Evolutionary conservation across 352 stramenopile genomes (phyloP).

Genomic region (Phytophthora lateralis): DNA sequence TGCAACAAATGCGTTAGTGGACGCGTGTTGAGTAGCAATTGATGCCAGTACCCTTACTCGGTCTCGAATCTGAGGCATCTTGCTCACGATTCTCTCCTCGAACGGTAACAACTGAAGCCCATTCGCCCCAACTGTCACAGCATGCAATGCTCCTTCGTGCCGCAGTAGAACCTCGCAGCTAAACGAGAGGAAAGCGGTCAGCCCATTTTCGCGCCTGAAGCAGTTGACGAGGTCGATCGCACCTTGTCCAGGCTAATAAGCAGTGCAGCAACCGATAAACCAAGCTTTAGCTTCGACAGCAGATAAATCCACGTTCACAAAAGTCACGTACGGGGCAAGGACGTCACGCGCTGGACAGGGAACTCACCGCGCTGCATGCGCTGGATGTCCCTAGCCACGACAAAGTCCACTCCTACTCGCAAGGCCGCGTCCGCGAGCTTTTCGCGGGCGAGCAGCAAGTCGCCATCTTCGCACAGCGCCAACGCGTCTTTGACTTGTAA

Average conservation of each 20-base stretch:
- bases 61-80: conserved; percentile 19
- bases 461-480: conserved; percentile 58
- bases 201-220: background rate
- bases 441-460: conserved; percentile 61
- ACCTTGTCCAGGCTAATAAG: conserved; percentile 47
- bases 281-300: conserved; percentile 12
- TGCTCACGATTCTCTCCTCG: conserved; percentile 23
- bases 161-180: conserved; percentile 42
- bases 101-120: conserved; percentile 39
- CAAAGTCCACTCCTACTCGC: conserved; percentile 44
- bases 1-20: conserved; percentile 9
- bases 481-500: conserved; percentile 43
- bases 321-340: conserved; percentile 43
- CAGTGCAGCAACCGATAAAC: background rate
- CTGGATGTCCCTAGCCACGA: conserved; percentile 51
- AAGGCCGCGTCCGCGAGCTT: conserved; percentile 38
- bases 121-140: conserved; percentile 18
- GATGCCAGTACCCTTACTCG: conserved; percentile 10
- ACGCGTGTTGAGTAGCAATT: background rate
- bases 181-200: background rate
- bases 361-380: conserved; percentile 56
- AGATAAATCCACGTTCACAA: background rate
- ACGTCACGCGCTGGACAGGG: conserved; percentile 47
- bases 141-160: conserved; percentile 30
- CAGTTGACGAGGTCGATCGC: conserved; percentile 7